These are phyloP conservation scores for Galeopsis tetrahit DNA, from an alignment of 257 asterid species.

Conservation along the genomic window DNA sequence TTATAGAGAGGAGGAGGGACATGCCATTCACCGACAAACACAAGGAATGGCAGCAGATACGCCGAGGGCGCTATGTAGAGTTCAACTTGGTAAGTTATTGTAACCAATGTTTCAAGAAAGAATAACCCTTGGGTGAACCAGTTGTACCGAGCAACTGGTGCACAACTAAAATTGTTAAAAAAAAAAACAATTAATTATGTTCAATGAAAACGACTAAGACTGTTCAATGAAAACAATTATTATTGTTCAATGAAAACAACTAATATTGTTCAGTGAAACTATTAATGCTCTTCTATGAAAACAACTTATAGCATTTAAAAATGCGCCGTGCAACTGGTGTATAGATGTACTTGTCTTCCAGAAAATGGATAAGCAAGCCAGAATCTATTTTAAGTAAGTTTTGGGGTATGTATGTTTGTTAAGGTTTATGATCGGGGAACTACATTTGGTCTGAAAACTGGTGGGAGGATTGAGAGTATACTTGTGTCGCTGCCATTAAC, in stretches of 20 bases:
- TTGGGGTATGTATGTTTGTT: constrained; percentile 15
- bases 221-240: no score
- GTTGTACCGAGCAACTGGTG: no score
- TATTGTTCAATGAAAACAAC: no score
- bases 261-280: no score
- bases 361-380: background rate
- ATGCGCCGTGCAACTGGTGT: no score
- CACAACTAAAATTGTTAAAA: no score
- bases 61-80: constrained; percentile 96
- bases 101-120: background rate
- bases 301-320: no score
- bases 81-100: constrained; percentile 76
- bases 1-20: constrained; percentile 86
- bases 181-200: no score
- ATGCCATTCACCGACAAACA: constrained; percentile 68
- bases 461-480: constrained; percentile 98
- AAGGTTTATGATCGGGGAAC: constrained; percentile 99
- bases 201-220: no score
- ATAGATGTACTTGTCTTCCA: background rate
- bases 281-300: no score
- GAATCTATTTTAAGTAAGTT: constrained; percentile 30
- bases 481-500: constrained; percentile 96
- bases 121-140: no score
- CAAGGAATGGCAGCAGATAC: constrained; percentile 95
- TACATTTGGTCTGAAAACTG: constrained; percentile 98